Base-by-base conservation (phyloP, 2,329 filamentous ascomycete genomes). In the Fusarium fujikuroi region DNA sequence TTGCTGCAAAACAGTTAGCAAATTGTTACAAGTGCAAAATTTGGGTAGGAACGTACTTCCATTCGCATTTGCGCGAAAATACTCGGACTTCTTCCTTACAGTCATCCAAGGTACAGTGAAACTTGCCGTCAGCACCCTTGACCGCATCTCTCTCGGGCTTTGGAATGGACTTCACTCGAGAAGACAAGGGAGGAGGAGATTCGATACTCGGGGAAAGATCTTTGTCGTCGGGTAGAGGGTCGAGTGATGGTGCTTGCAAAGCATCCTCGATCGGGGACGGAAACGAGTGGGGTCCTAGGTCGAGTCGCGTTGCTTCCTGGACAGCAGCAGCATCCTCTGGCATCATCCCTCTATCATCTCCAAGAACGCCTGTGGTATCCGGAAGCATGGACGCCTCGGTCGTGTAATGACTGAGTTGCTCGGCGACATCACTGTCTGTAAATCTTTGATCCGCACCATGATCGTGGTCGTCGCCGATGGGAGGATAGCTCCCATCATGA, bases 41-140 rank as follows among this genome's bases (percentile, higher is more conserved):
- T 7, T 53, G 40, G 39, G n/a, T 34, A 3, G n/a, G 63, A 36
- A 88, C 93, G 89, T 85, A 96, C 94, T 92, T 97, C 94, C 94
- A 98, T 84, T 97, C 95, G 84, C 95, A 97, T 75, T 94, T 95
- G 72, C 95, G 90, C 61, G 89, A 87, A 79, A 97, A 98, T 18
- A 88, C 88, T 49, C 87, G 88, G 9, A 87, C 78, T 9, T 91
- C 87, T 59, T 92, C 89, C 18, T 85, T 87, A 77, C 95, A 98
- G 63, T 92, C 91, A 1, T 87, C 83, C 74, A 90, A 89, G 21
- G 89, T 90, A 82, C 95, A 98, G 63, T 91, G 87, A 77, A 92
- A 96, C 78, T 93, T 92, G n/a, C 93, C 93, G 30, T 93, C 88
- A 2, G 85, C 80, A 74, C 94, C 94, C 81, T 90, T 91, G 8